Percentiles rank a stretch among this genome's conserved stretches.
These are phyloP conservation scores for Blepharisma stoltei DNA, from an alignment of 73 alveolate genomes.

Conservation along the genomic window DNA sequence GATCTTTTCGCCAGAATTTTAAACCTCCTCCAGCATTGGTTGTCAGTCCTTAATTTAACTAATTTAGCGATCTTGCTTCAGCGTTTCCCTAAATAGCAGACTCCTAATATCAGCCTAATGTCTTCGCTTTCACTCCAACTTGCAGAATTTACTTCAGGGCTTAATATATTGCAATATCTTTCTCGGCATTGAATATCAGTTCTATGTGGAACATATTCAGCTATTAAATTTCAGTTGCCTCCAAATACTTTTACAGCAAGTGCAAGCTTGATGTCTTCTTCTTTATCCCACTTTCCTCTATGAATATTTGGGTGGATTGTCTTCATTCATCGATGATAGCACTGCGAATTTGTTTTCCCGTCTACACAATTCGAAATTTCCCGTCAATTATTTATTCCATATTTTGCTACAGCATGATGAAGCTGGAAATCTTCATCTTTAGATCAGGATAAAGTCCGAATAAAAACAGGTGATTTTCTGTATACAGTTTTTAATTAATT, in stretches of 20 bases:
- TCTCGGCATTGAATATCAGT: slow-evolving; percentile 89
- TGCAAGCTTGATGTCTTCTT: slow-evolving; percentile 69
- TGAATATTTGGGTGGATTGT: slow-evolving; percentile 63
- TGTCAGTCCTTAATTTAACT: slow-evolving; percentile 73
- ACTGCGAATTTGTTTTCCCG: slow-evolving; percentile 28
- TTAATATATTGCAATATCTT: slow-evolving; percentile 83
- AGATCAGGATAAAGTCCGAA: background rate
- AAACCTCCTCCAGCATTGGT: slow-evolving; percentile 73
- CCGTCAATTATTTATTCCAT: slow-evolving; percentile 31
- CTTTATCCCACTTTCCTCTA: slow-evolving; percentile 72
- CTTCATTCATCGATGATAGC: slow-evolving; percentile 58
- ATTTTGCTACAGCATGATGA: slow-evolving; percentile 2
- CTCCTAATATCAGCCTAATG: slow-evolving; percentile 42
- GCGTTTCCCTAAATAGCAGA: slow-evolving; percentile 47
- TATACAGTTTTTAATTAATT: no score
- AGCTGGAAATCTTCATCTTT: background rate
- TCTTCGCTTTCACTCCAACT: slow-evolving; percentile 79
- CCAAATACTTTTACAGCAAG: slow-evolving; percentile 58
- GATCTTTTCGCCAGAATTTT: slow-evolving; percentile 1
- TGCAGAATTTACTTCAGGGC: slow-evolving; percentile 64
- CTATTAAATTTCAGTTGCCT: slow-evolving; percentile 65
- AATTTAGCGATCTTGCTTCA: slow-evolving; percentile 75
- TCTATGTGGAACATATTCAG: slow-evolving; percentile 62
- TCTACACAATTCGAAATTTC: slow-evolving; percentile 35
- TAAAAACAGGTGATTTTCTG: background rate